Evolutionary conservation across 805 yeast genomes (phyloP).

Genomic region (Pichia gijzeniarum): DNA sequence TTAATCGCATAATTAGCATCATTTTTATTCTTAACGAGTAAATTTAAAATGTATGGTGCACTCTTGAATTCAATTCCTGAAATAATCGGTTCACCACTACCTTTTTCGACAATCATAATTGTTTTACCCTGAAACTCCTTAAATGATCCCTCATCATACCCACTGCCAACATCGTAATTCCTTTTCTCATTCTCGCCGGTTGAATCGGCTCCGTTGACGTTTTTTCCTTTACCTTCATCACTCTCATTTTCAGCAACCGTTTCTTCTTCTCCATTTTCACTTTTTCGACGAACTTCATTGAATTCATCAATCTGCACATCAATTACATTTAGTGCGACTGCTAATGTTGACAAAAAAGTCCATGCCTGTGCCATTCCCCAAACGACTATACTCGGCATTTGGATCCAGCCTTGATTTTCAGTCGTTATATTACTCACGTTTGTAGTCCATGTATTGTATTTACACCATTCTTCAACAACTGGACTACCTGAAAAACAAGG

Average conservation of each 20-base stretch:
- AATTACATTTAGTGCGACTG: not conserved
- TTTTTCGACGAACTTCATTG: not conserved
- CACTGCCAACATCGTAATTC: conserved; percentile 4
- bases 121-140: not conserved
- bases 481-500: conserved; percentile 18
- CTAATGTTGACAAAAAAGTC: conserved; percentile 5
- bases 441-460: conserved; percentile 12
- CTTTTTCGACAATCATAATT: not conserved
- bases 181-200: conserved; percentile 1
- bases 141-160: not conserved
- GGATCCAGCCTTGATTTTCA: conserved; percentile 37
- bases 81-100: conserved; percentile 4
- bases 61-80: conserved; percentile 3
- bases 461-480: conserved; percentile 14
- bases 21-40: not conserved
- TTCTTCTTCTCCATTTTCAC: not conserved
- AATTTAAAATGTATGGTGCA: conserved; percentile 4
- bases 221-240: conserved; percentile 2
- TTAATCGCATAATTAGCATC: not conserved
- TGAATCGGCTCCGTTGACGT: conserved; percentile 2
- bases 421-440: conserved; percentile 18
- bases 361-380: conserved; percentile 5
- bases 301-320: not conserved
- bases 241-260: conserved; percentile 7
- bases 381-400: conserved; percentile 18